Percentiles rank a stretch among this genome's conserved stretches.
These are phyloP conservation scores for Pelargonium nanum DNA, from an alignment of 345 rosid species.

Conservation along the genomic window DNA sequence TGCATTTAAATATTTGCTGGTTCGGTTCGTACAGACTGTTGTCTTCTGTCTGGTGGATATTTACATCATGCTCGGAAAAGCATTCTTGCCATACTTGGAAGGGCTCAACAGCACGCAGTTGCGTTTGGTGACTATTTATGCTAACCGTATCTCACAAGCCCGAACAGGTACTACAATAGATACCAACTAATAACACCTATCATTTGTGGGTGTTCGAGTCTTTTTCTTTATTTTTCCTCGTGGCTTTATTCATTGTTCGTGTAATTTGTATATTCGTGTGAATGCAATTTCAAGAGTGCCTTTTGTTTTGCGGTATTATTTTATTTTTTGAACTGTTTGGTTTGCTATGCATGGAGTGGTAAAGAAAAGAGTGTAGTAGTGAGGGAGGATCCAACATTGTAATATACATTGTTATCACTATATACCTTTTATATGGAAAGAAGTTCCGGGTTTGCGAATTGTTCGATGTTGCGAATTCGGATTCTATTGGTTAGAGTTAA, in stretches of 20 bases:
- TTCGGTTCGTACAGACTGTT: conserved; percentile 42
- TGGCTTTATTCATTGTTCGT: neutral
- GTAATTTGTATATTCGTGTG: conserved; percentile 16
- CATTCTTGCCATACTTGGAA: conserved; percentile 49
- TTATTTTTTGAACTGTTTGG: neutral
- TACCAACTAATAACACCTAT: conserved; percentile 4
- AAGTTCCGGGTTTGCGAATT: conserved; percentile 12
- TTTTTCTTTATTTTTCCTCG: conserved; percentile 36
- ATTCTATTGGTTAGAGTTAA: too few species aligned
- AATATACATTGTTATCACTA: conserved; percentile 16
- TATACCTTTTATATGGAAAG: conserved; percentile 4
- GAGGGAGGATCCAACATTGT: conserved; percentile 21
- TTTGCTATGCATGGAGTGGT: conserved; percentile 18
- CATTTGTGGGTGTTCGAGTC: conserved; percentile 8
- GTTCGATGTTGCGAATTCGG: too few species aligned
- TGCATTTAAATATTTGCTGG: neutral
- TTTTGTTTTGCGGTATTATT: conserved; percentile 6
- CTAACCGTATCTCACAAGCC: conserved; percentile 51
- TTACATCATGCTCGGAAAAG: conserved; percentile 52
- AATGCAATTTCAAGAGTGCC: conserved; percentile 22
- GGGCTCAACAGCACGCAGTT: conserved; percentile 45
- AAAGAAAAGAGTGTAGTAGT: conserved; percentile 13
- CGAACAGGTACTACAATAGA: conserved; percentile 34
- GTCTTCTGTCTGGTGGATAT: conserved; percentile 61
- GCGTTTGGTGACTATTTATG: conserved; percentile 50